phyloP scores from a whole-genome alignment of 2,329 filamentous ascomycete genomes.

The Berkeleyomyces rouxiae region DNA sequence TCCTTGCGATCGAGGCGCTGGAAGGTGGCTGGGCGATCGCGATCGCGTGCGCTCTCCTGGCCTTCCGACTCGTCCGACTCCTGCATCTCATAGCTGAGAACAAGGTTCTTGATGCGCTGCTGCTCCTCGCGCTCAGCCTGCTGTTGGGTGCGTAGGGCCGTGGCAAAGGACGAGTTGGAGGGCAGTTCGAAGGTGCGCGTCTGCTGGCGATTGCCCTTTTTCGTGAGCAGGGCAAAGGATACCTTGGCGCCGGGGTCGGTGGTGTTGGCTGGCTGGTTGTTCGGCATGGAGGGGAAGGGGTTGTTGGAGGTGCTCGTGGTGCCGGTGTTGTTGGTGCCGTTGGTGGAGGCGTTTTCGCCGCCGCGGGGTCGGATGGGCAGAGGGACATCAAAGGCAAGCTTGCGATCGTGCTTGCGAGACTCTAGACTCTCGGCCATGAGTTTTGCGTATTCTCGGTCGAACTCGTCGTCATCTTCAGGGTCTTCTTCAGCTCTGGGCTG shows the following conservation, averaged over 20 bases:
- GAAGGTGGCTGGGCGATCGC: slow-evolving; percentile 32
- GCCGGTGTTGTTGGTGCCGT: slow-evolving; percentile 15
- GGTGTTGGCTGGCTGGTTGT: not conserved
- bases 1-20: slow-evolving; percentile 41
- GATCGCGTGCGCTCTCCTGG: slow-evolving; percentile 15
- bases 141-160: slow-evolving; percentile 92
- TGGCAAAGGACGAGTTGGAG: slow-evolving; percentile 81
- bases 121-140: slow-evolving; percentile 92
- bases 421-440: slow-evolving; percentile 97
- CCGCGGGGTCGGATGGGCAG: slow-evolving; percentile 67
- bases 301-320: not conserved
- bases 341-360: not conserved
- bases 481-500: slow-evolving; percentile 80
- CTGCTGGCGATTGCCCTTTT: slow-evolving; percentile 90
- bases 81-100: slow-evolving; percentile 87
- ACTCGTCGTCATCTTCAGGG: slow-evolving; percentile 88
- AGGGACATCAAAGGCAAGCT: slow-evolving; percentile 88
- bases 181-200: slow-evolving; percentile 82
- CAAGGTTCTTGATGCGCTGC: slow-evolving; percentile 93
- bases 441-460: slow-evolving; percentile 93
- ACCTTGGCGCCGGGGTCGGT: slow-evolving; percentile 39
- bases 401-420: slow-evolving; percentile 88
- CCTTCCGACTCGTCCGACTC: slow-evolving; percentile 68
- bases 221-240: slow-evolving; percentile 92
- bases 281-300: not conserved